Conservation (phyloP, 2,329 filamentous ascomycete species). For the Fusarium transvaalense region DNA sequence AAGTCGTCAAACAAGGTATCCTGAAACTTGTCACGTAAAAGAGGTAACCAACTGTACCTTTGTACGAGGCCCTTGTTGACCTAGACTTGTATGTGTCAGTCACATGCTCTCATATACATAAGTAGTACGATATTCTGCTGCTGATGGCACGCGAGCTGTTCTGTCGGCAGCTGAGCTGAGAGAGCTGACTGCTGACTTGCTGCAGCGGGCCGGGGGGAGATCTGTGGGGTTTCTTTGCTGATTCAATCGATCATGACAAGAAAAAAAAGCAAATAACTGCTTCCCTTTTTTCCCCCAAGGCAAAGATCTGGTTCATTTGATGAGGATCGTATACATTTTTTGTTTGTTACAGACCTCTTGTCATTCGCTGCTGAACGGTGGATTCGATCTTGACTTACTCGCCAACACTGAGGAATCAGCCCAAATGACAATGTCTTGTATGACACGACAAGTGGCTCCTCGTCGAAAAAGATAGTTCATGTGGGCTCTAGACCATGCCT, state of each 20-base stretch:
- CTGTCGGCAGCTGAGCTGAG: constrained; percentile 40
- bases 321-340: neutral
- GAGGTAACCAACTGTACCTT: neutral
- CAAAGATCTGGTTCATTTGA: neutral
- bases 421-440: constrained; percentile 6
- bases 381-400: neutral
- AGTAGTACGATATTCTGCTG: neutral
- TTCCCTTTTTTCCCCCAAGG: constrained; percentile 5
- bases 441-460: neutral
- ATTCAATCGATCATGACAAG: neutral
- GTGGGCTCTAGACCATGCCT: constrained; percentile 1
- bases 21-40: constrained; percentile 16
- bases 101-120: neutral
- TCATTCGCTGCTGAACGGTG: neutral
- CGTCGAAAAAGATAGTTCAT: neutral
- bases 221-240: constrained; percentile 38
- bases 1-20: neutral
- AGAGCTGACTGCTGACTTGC: constrained; percentile 22
- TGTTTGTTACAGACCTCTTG: too few species aligned
- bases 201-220: constrained; percentile 35
- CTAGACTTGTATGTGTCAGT: neutral
- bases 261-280: constrained; percentile 18
- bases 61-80: constrained; percentile 7
- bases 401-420: constrained; percentile 5
- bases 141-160: constrained; percentile 27